Conservation (phyloP, 2,329 filamentous ascomycete genomes). For the Lachnellula hyalina region DNA sequence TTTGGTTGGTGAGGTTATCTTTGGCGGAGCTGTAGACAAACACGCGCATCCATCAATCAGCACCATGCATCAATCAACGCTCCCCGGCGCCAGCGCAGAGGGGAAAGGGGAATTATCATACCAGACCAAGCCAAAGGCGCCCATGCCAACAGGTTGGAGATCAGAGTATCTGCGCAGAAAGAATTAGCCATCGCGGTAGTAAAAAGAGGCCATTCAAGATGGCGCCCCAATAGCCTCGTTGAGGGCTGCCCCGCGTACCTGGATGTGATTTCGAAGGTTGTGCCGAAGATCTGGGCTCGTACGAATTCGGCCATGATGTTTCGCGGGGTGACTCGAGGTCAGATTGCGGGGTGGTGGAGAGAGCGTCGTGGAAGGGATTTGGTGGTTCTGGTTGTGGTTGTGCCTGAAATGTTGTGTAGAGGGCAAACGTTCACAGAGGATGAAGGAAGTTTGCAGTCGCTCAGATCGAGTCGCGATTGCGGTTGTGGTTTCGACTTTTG, state of each 20-base stretch:
- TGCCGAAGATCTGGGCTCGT: conserved; percentile 98
- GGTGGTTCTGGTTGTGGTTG: neutral
- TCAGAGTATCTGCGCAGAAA: conserved; percentile 74
- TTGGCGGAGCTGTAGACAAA: conserved; percentile 70
- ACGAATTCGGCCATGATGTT: conserved; percentile 94
- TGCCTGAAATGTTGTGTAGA: too few relatives aligned
- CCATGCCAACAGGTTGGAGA: conserved; percentile 97
- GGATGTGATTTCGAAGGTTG: conserved; percentile 98
- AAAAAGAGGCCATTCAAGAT: conserved; percentile 4
- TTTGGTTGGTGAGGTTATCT: conserved; percentile 94
- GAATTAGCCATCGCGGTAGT: conserved; percentile 13
- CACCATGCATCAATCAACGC: neutral
- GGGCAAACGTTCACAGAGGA: neutral
- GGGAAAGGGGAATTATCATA: conserved; percentile 40
- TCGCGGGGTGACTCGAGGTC: neutral
- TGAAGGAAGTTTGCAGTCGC: too few relatives aligned
- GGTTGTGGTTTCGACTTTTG: too few relatives aligned
- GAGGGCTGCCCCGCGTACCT: conserved; percentile 52
- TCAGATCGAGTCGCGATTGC: too few relatives aligned
- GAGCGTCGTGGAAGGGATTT: neutral
- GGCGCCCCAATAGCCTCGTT: conserved; percentile 3
- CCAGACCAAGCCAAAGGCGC: conserved; percentile 97
- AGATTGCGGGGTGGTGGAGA: neutral
- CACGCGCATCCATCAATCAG: conserved; percentile 13
- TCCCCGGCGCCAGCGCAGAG: neutral